Conservation (phyloP, 805 yeast genomes). For the Hanseniaspora mollemarum region DNA sequence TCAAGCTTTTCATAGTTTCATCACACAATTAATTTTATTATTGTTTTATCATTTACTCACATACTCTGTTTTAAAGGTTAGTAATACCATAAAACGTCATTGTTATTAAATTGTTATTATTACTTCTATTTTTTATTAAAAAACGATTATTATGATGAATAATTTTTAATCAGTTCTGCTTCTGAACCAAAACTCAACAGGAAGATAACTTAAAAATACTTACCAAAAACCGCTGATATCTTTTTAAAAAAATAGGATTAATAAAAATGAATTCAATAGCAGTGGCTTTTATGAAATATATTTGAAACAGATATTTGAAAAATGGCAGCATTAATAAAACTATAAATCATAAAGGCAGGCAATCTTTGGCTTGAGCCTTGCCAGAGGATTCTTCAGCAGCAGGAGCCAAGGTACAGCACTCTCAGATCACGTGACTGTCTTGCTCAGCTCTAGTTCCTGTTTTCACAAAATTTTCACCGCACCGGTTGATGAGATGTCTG, state of each 20-base stretch:
- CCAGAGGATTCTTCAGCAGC: too few relatives aligned
- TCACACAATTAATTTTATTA: too few relatives aligned
- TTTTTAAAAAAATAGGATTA: background rate
- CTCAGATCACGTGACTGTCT: too few relatives aligned
- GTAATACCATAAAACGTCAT: conserved; percentile 6
- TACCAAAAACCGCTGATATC: conserved; percentile 14
- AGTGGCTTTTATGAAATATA: too few relatives aligned
- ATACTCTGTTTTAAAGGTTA: background rate
- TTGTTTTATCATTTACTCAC: background rate
- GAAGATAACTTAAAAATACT: conserved; percentile 51
- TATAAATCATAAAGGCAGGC: too few relatives aligned
- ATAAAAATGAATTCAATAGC: too few relatives aligned
- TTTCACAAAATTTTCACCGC: too few relatives aligned
- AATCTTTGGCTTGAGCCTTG: too few relatives aligned
- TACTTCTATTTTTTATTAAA: conserved; percentile 8
- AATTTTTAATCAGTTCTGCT: conserved; percentile 81
- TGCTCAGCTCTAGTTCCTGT: too few relatives aligned
- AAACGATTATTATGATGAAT: conserved; percentile 46
- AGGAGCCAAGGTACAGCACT: too few relatives aligned
- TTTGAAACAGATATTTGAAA: background rate
- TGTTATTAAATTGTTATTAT: conserved; percentile 10
- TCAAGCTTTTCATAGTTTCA: background rate
- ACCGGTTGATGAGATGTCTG: too few relatives aligned
- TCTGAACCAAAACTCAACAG: conserved; percentile 56
- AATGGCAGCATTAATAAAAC: background rate